Evolutionary conservation across 2,329 filamentous ascomycete species (phyloP), one percentile per base, ranked within the genome.

Genomic region (Coleophoma eucalyptorum): DNA sequence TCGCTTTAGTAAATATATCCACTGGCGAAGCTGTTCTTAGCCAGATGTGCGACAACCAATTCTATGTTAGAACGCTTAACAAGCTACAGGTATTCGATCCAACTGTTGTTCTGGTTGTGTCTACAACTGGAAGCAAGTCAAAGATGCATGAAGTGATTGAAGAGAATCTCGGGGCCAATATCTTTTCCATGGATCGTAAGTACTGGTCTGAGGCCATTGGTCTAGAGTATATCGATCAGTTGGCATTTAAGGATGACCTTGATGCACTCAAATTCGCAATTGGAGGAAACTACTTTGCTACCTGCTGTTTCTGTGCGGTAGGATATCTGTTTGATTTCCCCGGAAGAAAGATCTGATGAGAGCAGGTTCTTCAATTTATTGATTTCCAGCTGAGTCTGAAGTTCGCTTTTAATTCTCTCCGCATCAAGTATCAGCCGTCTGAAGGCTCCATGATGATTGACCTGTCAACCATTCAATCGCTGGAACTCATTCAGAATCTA

Each of bases 371-470:
- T 65, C 90, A 89, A 61, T 96, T 89, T 65, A 79, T 95, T 43
- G 88, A 96, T 51, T 69, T 86, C 1, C 81, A 83, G 6, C 77
- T 90, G 54, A 76, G 76, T 4, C 77, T 86, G 53, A 81, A 78
- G 1, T 94, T 96, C 64, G 77, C 83, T 3, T 75, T 79, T n/a
- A 86, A 94, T 64, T 92, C 92, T 18, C 78, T 97, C 32, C 83
- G 90, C 3, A 87, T 97, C 62, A 86, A 84, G 55, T 97, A 96
- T 59, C 86, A 93, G 61, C 87, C 91, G 1, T 91, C 90, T 0
- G 89, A 96, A 64, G 89, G 93, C 20, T 89, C 90, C 1, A 96
- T 97, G 92, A 90, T 96, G 81, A 95, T 97, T 59, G 93, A 97
- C 62, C 78, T 94, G 2, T 87, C 90, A 1, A 96, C 92, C 0